phyloP scores from a whole-genome alignment of 495 filamentous ascomycete genomes.

The Mycothermus thermophilus region DNA sequence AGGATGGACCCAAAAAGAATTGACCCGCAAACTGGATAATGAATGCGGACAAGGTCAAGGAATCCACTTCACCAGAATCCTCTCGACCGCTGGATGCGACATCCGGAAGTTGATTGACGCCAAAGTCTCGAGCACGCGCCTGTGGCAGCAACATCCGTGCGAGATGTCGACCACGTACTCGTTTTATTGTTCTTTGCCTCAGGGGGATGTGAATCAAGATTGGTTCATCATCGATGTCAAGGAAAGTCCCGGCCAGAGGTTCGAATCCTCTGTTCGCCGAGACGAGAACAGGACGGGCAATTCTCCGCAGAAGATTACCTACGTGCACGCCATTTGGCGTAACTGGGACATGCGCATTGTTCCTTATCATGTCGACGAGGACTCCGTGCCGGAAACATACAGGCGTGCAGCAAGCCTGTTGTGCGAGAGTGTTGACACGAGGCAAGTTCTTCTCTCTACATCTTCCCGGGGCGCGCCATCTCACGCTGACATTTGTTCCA shows the following conservation, averaged over 20 bases:
- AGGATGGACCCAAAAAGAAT: conserved; percentile 9
- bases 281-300: no score
- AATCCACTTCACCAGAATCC: conserved; percentile 28
- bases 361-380: conserved; percentile 9
- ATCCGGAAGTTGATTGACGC: conserved; percentile 22
- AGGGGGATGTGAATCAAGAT: not conserved
- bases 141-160: conserved; percentile 8
- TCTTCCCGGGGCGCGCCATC: not conserved
- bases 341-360: conserved; percentile 31
- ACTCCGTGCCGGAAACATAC: conserved; percentile 12
- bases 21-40: conserved; percentile 13
- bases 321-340: conserved; percentile 28
- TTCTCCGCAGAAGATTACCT: conserved; percentile 7
- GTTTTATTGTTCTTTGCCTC: conserved; percentile 28
- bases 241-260: conserved; percentile 29
- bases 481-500: not conserved
- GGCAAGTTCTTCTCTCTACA: conserved; percentile 15
- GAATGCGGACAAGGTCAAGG: conserved; percentile 2
- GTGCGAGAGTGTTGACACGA: conserved; percentile 20
- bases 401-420: conserved; percentile 19
- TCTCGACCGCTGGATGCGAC: conserved; percentile 25
- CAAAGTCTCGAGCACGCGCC: conserved; percentile 5
- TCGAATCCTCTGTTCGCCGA: no score
- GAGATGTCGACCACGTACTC: conserved; percentile 34
- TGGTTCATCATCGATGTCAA: conserved; percentile 36